phyloP scores from a whole-genome alignment of 2,329 filamentous ascomycete genomes.

The Diaporthe nobilis region DNA sequence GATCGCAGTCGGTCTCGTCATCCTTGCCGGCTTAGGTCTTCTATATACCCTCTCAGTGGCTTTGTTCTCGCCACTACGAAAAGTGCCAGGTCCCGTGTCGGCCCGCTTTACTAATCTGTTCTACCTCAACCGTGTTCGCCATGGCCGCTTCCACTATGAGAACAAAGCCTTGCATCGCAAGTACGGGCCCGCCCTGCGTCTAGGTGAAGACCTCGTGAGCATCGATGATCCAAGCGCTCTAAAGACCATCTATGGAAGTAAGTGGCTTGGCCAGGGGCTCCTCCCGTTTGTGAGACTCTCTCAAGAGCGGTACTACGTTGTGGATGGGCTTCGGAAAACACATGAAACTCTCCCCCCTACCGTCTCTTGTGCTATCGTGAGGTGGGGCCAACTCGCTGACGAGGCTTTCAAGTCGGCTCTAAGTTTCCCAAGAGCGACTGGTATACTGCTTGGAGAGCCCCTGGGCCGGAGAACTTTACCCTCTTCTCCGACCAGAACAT shows the following conservation, averaged over 20 bases:
- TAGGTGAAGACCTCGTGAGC: conserved; percentile 58
- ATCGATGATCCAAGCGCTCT: conserved; percentile 54
- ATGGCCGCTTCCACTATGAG: conserved; percentile 55
- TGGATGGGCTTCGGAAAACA: neutral
- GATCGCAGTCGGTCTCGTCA: neutral
- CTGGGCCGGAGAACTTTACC: conserved; percentile 44
- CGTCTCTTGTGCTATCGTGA: neutral
- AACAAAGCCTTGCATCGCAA: conserved; percentile 57
- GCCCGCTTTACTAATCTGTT: conserved; percentile 60
- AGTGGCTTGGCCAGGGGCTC: neutral
- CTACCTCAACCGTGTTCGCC: conserved; percentile 55
- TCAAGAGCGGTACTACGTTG: neutral
- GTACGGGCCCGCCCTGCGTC: conserved; percentile 57
- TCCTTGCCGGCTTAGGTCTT: neutral
- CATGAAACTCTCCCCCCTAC: neutral
- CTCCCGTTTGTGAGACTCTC: neutral
- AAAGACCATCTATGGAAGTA: conserved; percentile 56
- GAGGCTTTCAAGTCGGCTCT: conserved; percentile 47
- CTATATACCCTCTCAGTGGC: conserved; percentile 11
- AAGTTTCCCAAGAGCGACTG: conserved; percentile 55
- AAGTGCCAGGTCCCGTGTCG: conserved; percentile 60
- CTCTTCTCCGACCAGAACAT: conserved; percentile 54
- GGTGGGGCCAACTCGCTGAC: neutral
- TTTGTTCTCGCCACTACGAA: conserved; percentile 51
- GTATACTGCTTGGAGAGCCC: conserved; percentile 47